Evolutionary conservation across 169 alveolate species (phyloP).

Genomic region (Plasmodium adleri): DNA sequence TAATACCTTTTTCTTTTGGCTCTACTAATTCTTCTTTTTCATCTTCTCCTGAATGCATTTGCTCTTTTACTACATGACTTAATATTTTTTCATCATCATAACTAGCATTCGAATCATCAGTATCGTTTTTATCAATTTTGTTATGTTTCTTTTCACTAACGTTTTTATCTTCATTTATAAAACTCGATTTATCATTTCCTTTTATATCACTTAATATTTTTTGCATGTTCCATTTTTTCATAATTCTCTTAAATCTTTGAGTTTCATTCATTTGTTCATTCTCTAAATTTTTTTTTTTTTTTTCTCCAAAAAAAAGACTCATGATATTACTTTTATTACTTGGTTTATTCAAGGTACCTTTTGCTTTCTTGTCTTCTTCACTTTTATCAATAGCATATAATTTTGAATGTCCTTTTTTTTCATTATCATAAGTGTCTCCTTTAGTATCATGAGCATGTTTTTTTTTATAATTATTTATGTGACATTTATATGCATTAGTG

Average conservation of each 20-base stretch:
- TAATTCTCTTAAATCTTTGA: neutral
- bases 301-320: conserved; percentile 56
- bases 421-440: neutral
- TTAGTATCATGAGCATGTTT: neutral
- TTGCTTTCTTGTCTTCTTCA: conserved; percentile 30
- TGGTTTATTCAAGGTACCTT: neutral
- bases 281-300: conserved; percentile 12
- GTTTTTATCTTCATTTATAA: neutral
- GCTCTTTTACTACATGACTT: neutral
- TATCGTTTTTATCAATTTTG: neutral
- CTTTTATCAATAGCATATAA: conserved; percentile 10
- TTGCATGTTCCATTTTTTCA: conserved; percentile 36
- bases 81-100: neutral
- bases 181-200: conserved; percentile 1
- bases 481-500: conserved; percentile 36
- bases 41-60: conserved; percentile 1
- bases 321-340: conserved; percentile 40
- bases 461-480: conserved; percentile 20
- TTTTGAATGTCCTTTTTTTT: conserved; percentile 8
- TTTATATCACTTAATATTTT: conserved; percentile 23
- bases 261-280: neutral
- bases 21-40: conserved; percentile 6
- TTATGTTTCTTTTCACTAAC: neutral
- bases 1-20: neutral
- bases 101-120: conserved; percentile 6